Conservation (phyloP, 768 basidiomycete species). For the Trametes elegans region DNA sequence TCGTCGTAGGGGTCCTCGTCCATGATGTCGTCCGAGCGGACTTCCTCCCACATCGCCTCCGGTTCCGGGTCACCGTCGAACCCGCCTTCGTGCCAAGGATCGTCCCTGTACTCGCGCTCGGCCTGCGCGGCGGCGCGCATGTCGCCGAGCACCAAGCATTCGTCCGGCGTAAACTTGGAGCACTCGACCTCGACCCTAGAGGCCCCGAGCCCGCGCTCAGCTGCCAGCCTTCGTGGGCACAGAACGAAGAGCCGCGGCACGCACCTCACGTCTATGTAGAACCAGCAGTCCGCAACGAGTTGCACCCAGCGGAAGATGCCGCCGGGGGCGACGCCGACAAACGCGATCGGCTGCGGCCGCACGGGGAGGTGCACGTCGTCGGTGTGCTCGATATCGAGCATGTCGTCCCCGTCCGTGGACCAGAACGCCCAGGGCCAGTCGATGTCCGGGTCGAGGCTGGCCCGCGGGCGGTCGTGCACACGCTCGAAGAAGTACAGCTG, state of each 20-base stretch:
- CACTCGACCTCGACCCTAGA: constrained; percentile 12
- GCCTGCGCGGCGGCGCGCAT: not conserved
- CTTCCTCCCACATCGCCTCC: not conserved
- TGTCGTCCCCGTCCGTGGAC: constrained; percentile 5
- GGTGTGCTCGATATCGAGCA: not conserved
- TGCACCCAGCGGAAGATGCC: constrained; percentile 5
- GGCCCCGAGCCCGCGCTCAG: too few relatives aligned
- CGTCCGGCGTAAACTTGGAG: constrained; percentile 5
- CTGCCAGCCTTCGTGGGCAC: too few relatives aligned
- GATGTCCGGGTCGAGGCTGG: constrained; percentile 1
- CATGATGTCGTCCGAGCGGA: not conserved
- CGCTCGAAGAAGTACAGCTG: constrained; percentile 15
- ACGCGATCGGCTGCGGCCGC: not conserved
- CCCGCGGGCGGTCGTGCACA: constrained; percentile 2
- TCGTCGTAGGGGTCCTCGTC: not conserved
- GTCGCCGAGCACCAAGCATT: constrained; percentile 5
- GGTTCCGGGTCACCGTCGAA: not conserved
- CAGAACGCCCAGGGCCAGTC: constrained; percentile 17
- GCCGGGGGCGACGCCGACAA: not conserved
- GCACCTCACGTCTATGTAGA: constrained; percentile 13
- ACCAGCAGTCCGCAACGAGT: not conserved
- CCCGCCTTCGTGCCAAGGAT: not conserved
- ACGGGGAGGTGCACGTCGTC: constrained; percentile 2
- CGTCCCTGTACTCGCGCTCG: not conserved
- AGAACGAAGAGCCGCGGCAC: not conserved